phyloP scores from a whole-genome alignment of 1,139 yeast genomes.

The Pichia terricola region DNA sequence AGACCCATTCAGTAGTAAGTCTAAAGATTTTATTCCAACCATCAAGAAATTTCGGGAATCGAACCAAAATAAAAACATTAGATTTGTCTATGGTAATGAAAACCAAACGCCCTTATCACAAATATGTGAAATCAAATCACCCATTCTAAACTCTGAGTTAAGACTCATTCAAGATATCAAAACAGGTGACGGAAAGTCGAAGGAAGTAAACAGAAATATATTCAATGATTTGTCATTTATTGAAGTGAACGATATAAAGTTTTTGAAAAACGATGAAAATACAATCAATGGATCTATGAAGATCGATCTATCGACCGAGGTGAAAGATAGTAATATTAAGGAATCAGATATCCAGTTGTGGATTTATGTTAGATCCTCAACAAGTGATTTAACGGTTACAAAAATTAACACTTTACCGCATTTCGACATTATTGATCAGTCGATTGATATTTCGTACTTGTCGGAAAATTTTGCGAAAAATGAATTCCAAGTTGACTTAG shows the following conservation, averaged over 20 bases:
- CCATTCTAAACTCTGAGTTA: slow-evolving; percentile 20
- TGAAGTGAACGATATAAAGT: slow-evolving; percentile 17
- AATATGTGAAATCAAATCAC: slow-evolving; percentile 13
- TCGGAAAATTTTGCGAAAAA: not conserved
- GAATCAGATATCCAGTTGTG: slow-evolving; percentile 20
- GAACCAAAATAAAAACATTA: slow-evolving; percentile 11
- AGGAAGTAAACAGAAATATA: slow-evolving; percentile 13
- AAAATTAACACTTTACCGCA: slow-evolving; percentile 18
- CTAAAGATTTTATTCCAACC: slow-evolving; percentile 13
- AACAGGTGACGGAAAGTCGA: slow-evolving; percentile 16
- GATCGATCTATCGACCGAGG: no score
- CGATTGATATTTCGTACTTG: no score
- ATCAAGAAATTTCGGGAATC: slow-evolving; percentile 9
- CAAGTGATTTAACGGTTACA: slow-evolving; percentile 12
- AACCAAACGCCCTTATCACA: no score
- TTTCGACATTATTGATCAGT: slow-evolving; percentile 12
- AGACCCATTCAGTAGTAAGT: slow-evolving; percentile 19
- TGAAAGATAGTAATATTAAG: slow-evolving; percentile 1
- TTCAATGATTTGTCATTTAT: slow-evolving; percentile 24
- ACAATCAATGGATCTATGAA: no score
- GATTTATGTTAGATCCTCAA: slow-evolving; percentile 19
- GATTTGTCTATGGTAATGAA: slow-evolving; percentile 9
- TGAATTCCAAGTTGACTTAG: slow-evolving; percentile 18
- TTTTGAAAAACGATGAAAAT: slow-evolving; percentile 2
- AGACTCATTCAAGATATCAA: slow-evolving; percentile 21